These are phyloP conservation scores for Cordyceps cicadae DNA, from an alignment of 2,329 filamentous ascomycete species.

Conservation along the genomic window DNA sequence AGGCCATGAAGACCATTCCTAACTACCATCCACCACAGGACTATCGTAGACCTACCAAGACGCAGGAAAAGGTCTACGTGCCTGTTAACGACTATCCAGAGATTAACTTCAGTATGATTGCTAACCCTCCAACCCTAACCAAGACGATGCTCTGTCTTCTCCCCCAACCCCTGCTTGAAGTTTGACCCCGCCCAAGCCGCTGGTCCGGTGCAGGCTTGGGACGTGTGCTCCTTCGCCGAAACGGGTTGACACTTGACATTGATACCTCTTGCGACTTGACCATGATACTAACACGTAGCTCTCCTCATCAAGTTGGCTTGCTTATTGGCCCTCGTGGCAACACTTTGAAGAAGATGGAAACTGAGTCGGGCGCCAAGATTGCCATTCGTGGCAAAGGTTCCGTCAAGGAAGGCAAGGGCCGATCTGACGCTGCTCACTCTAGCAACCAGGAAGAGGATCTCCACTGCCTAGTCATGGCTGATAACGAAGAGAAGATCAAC, in stretches of 20 bases:
- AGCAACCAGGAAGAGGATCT: slow-evolving; percentile 99
- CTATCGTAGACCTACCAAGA: slow-evolving; percentile 98
- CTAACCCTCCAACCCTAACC: slow-evolving; percentile 93
- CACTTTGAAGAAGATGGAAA: slow-evolving; percentile 99
- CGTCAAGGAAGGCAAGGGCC: slow-evolving; percentile 98
- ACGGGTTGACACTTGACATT: slow-evolving; percentile 23
- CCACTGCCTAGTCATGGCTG: slow-evolving; percentile 98
- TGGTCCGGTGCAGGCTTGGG: slow-evolving; percentile 17
- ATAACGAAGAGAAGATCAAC: slow-evolving; percentile 98
- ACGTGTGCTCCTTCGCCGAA: slow-evolving; percentile 27
- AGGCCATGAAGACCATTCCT: slow-evolving; percentile 98
- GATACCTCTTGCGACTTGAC: slow-evolving; percentile 25
- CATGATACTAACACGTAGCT: slow-evolving; percentile 84
- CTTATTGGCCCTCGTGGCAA: slow-evolving; percentile 99
- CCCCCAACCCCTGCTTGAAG: slow-evolving; percentile 27
- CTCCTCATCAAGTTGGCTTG: slow-evolving; percentile 90
- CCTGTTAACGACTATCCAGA: slow-evolving; percentile 99
- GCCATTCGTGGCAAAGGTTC: slow-evolving; percentile 99
- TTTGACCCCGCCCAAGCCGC: slow-evolving; percentile 29
- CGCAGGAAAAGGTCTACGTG: slow-evolving; percentile 99
- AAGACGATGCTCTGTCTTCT: slow-evolving; percentile 23
- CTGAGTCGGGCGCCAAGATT: slow-evolving; percentile 95
- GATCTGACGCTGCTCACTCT: slow-evolving; percentile 95
- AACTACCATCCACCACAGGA: slow-evolving; percentile 99
- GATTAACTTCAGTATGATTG: slow-evolving; percentile 99